These are phyloP conservation scores for Trichoderma polysporum DNA, from an alignment of 2,329 filamentous ascomycete genomes.

Conservation along the genomic window DNA sequence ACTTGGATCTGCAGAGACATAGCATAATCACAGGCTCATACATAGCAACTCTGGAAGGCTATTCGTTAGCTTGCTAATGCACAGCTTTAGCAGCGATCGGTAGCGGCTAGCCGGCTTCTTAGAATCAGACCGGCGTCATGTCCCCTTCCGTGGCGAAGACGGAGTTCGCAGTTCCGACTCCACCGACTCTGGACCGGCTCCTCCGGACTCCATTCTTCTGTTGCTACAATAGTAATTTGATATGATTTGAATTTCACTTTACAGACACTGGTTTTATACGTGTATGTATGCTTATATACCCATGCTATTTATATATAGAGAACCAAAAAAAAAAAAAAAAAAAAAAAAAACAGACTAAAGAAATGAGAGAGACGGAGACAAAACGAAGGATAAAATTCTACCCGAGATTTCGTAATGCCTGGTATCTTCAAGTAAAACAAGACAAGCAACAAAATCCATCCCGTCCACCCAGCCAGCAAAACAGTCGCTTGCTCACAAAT, in stretches of 20 bases:
- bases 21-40: neutral
- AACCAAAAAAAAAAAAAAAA: neutral
- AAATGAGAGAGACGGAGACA: neutral
- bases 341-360: neutral
- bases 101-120: no score
- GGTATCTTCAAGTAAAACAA: conserved; percentile 8
- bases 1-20: neutral
- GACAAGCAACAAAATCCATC: neutral
- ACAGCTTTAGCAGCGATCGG: neutral
- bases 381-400: neutral
- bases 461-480: neutral
- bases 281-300: conserved; percentile 5
- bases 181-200: conserved; percentile 2
- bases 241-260: neutral
- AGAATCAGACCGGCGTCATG: neutral
- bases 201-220: neutral
- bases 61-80: neutral
- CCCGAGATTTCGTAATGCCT: neutral
- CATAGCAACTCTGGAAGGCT: neutral
- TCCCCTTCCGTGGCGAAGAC: neutral
- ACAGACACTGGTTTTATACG: neutral
- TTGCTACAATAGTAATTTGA: no score
- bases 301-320: neutral
- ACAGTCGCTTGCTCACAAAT: conserved; percentile 11
- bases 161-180: neutral